Conservation (phyloP, 2,329 filamentous ascomycete genomes). For the Nemania abortiva region DNA sequence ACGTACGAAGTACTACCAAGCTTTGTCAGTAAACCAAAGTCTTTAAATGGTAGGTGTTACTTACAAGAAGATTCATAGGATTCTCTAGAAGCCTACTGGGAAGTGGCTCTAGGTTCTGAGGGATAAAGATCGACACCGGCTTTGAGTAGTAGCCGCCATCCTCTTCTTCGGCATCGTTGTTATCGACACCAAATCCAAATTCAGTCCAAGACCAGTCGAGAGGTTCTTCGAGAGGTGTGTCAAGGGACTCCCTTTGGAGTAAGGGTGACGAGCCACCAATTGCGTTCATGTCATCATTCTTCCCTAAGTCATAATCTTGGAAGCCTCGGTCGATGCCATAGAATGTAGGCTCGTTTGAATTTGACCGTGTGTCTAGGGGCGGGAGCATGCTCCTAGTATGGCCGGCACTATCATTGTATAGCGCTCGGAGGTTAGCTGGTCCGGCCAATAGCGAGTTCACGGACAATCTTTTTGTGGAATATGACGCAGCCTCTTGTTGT, state of each 20-base stretch:
- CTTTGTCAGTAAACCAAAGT: constrained; percentile 45
- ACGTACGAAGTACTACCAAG: constrained; percentile 62
- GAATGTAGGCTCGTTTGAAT: constrained; percentile 57
- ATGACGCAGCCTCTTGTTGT: constrained; percentile 39
- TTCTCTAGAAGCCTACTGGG: constrained; percentile 73
- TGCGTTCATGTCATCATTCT: constrained; percentile 77
- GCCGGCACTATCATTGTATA: constrained; percentile 42
- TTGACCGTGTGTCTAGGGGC: constrained; percentile 45
- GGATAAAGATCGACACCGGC: constrained; percentile 72
- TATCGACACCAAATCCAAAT: constrained; percentile 62
- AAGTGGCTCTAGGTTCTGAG: constrained; percentile 61
- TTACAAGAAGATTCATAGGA: constrained; percentile 79
- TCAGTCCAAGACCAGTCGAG: constrained; percentile 54
- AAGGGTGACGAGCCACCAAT: constrained; percentile 61
- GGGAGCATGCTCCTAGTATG: constrained; percentile 45
- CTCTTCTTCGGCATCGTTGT: constrained; percentile 65
- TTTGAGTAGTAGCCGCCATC: constrained; percentile 76
- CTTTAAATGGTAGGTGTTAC: constrained; percentile 36
- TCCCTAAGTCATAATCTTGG: constrained; percentile 75
- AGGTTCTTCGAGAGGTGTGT: constrained; percentile 50
- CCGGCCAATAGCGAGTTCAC: constrained; percentile 74
- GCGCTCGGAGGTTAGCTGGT: constrained; percentile 54
- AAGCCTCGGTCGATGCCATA: constrained; percentile 80
- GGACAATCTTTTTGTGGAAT: constrained; percentile 62
- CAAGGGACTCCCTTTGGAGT: constrained; percentile 46